These are phyloP conservation scores for Aristolochia contorta DNA, from an alignment of 164 flowering plant genomes.

Conservation along the genomic window DNA sequence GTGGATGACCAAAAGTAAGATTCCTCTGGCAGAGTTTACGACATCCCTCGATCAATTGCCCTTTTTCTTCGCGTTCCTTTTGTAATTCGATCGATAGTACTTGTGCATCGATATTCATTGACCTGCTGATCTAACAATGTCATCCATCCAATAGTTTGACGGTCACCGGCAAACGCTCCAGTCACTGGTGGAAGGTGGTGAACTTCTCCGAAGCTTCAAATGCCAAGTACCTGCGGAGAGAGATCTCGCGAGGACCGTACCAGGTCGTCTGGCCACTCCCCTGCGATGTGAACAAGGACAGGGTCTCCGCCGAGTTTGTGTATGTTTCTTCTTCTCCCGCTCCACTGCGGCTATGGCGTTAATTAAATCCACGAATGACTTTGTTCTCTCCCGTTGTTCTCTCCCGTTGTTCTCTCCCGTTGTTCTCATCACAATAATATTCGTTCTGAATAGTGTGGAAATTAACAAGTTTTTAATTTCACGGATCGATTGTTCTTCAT, in stretches of 20 bases:
- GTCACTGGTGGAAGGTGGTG: constrained; percentile 20
- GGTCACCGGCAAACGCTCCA: constrained; percentile 47
- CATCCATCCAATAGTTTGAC: constrained; percentile 37
- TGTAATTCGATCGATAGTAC: background rate
- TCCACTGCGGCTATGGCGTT: background rate
- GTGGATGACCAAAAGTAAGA: constrained; percentile 52
- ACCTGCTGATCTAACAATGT: background rate
- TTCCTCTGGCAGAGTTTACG: background rate
- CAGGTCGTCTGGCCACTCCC: constrained; percentile 69
- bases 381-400: too few species aligned
- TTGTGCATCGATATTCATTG: background rate
- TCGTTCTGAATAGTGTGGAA: too few species aligned
- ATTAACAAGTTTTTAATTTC: background rate
- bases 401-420: too few species aligned
- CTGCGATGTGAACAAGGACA: constrained; percentile 42
- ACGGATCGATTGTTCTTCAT: background rate
- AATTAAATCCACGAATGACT: background rate
- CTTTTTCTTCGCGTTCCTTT: background rate
- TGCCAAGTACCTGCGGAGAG: constrained; percentile 40
- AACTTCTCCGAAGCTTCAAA: constrained; percentile 19
- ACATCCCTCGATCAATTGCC: background rate
- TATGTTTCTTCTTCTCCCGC: constrained; percentile 27
- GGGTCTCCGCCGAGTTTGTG: constrained; percentile 67
- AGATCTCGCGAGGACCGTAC: constrained; percentile 54
- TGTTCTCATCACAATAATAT: too few species aligned